Base-by-base conservation (phyloP, 345 rosid genomes). In the Dimocarpus longan region DNA sequence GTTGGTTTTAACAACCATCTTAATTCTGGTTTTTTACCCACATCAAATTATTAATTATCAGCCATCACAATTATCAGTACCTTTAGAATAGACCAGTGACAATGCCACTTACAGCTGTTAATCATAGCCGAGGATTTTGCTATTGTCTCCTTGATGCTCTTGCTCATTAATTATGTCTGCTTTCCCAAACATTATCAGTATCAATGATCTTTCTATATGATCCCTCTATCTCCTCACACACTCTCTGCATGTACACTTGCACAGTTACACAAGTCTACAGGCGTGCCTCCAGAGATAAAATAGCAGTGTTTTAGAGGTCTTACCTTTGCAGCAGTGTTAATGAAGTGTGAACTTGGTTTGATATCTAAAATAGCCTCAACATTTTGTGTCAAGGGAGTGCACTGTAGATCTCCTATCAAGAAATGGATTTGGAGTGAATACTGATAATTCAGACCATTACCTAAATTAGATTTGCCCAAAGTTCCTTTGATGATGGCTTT, bases 401-500 rank as follows among this genome's bases (percentile, higher is more conserved):
- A 59, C 56, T 63, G 40, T 62, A 15, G 21, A 13, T 43, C 24
- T 64, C 40, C 3, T 15, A 16, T 74, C 26, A 24, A 18, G 1
- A 62, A 62, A 10, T 24, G 50, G 5, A 46, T 64, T 60, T 39
- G 37, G 66, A 59, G 66, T 39, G 32, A n/a, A 13, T 64, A 48
- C 32, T 57, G 67, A 60, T 42, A 40, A 10, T 59, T 39, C 56
- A 12, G 59, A 54, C 59, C n/a, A 16, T n/a, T 54, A 10, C 37
- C 7, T 63, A 63, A 26, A 24, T 37, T 26, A 42, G 43, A 66
- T 37, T 6, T 66, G 37, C 12, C 48, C 7, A 28, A 56, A 32
- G 37, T 67, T 66, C 44, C 64, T 64, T 40, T 75, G 46, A 43
- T 21, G 42, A 5, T 73, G 48, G 48, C 62, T 44, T 73, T 78